These are phyloP conservation scores for Eucalyptus pumila DNA, from an alignment of 345 rosid species.

Conservation along the genomic window DNA sequence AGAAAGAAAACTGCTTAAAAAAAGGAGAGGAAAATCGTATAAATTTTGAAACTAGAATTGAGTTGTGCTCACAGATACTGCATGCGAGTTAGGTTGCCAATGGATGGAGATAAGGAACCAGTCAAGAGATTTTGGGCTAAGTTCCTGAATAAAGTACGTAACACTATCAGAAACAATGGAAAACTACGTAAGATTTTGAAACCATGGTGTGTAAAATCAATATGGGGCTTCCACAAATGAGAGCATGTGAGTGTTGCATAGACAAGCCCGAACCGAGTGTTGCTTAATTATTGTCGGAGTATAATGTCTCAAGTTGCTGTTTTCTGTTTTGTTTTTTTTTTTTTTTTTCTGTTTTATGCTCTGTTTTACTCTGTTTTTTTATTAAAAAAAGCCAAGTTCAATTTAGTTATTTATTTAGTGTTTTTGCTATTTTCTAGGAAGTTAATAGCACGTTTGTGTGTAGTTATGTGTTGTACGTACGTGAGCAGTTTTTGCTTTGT, in stretches of 20 bases:
- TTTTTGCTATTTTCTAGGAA: no score
- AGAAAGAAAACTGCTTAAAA: neutral
- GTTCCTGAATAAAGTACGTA: conserved; percentile 9
- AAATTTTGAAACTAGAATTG: neutral
- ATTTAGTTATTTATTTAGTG: no score
- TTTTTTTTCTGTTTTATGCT: no score
- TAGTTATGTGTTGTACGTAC: no score
- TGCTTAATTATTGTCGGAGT: no score
- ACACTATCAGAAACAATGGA: conserved; percentile 15
- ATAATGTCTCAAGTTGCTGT: no score
- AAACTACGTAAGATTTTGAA: neutral
- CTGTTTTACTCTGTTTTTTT: no score
- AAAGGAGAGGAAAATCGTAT: neutral
- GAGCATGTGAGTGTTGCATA: neutral
- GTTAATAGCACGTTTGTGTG: no score
- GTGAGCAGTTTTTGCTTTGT: no score
- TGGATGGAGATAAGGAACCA: conserved; percentile 1
- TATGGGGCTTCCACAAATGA: neutral
- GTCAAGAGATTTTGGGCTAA: conserved; percentile 32
- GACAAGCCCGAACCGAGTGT: neutral
- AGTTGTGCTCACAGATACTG: neutral
- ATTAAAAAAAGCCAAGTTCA: no score
- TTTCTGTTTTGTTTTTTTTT: no score
- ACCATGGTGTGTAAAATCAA: neutral
- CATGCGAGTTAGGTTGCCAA: neutral